Evolutionary conservation across 73 alveolate genomes (phyloP).

Genomic region (Paramecium sonneborni): DNA sequence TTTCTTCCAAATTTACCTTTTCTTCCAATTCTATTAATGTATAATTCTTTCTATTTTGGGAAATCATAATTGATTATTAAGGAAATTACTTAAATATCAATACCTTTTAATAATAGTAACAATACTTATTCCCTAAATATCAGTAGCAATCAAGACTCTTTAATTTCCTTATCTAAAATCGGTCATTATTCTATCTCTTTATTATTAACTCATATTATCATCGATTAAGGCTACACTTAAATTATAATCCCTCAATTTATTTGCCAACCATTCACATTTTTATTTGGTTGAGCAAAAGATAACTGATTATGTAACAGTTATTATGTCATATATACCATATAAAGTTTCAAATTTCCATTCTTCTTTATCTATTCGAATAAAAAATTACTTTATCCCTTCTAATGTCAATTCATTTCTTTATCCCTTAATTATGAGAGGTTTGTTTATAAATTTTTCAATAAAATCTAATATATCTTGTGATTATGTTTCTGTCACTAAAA

Average conservation of each 20-base stretch:
- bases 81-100: conserved; percentile 97
- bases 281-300: conserved; percentile 93
- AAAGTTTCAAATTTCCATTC: conserved; percentile 95
- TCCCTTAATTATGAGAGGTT: conserved; percentile 96
- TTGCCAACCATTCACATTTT: conserved; percentile 96
- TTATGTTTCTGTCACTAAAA: conserved; percentile 96
- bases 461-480: conserved; percentile 95
- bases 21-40: conserved; percentile 99
- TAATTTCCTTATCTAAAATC: conserved; percentile 85
- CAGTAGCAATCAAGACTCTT: conserved; percentile 89
- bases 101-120: conserved; percentile 48
- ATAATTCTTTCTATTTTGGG: conserved; percentile 97
- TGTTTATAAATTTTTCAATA: conserved; percentile 94
- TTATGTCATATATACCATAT: conserved; percentile 94
- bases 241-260: conserved; percentile 93
- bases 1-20: conserved; percentile 99
- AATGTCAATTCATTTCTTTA: conserved; percentile 98
- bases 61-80: conserved; percentile 96
- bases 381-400: conserved; percentile 98
- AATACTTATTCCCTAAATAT: conserved; percentile 96
- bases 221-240: conserved; percentile 94
- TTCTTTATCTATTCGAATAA: conserved; percentile 92
- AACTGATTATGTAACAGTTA: conserved; percentile 95
- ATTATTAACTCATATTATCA: conserved; percentile 96
- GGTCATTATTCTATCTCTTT: conserved; percentile 96